Conservation (phyloP, 345 rosid species). For the Aethionema arabicum region DNA sequence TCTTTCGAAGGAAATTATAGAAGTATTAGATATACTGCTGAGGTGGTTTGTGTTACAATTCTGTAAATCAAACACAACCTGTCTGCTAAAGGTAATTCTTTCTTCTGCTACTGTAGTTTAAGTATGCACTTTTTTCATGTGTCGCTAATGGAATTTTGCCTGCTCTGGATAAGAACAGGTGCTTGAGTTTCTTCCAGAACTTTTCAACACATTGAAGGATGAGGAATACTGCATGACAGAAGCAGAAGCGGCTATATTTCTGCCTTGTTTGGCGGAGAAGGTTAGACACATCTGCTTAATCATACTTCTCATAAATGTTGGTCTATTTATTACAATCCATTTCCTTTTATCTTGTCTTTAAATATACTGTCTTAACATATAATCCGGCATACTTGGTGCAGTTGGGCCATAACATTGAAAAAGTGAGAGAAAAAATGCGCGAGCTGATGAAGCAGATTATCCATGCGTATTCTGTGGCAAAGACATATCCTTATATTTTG, state of each 20-base stretch:
- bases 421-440: conserved; percentile 96
- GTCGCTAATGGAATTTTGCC: conserved; percentile 14
- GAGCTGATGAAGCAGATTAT: conserved; percentile 87
- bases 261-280: conserved; percentile 96
- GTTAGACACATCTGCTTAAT: conserved; percentile 37
- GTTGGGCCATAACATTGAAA: conserved; percentile 97
- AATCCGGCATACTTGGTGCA: conserved; percentile 42
- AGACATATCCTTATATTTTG: conserved; percentile 77
- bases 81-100: conserved; percentile 79
- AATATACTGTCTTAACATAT: conserved; percentile 1
- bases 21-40: conserved; percentile 86
- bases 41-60: conserved; percentile 94
- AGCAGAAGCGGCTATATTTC: conserved; percentile 93
- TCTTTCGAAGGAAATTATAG: conserved; percentile 63
- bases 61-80: conserved; percentile 93
- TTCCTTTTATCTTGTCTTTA: conserved; percentile 7
- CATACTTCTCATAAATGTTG: conserved; percentile 12
- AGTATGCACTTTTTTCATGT: conserved; percentile 5
- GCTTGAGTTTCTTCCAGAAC: conserved; percentile 90
- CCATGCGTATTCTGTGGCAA: conserved; percentile 66
- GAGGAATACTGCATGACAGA: conserved; percentile 81
- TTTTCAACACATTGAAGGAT: conserved; percentile 73
- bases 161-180: conserved; percentile 56
- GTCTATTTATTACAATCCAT: conserved; percentile 9
- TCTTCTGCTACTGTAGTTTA: conserved; percentile 17